phyloP scores from a whole-genome alignment of 768 basidiomycete species.

The Steccherinum ochraceum region DNA sequence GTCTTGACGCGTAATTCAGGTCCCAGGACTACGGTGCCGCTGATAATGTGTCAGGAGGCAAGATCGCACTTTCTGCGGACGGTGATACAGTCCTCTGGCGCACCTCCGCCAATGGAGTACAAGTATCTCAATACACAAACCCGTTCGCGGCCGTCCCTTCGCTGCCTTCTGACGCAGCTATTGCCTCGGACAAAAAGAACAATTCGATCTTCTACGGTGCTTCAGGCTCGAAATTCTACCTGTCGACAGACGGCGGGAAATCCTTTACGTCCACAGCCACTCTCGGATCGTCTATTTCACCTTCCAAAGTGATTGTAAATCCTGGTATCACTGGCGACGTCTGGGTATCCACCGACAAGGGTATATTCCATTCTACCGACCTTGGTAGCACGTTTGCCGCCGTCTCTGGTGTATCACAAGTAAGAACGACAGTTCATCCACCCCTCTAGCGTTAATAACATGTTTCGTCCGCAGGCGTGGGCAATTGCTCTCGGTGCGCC shows the following conservation, averaged over 20 bases:
- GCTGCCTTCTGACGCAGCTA: constrained; percentile 46
- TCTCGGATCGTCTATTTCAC: constrained; percentile 42
- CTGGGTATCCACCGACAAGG: constrained; percentile 57
- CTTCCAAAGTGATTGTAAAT: constrained; percentile 49
- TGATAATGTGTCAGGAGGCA: constrained; percentile 31
- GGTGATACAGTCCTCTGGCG: constrained; percentile 56
- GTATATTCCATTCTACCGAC: constrained; percentile 53
- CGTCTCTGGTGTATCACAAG: constrained; percentile 32
- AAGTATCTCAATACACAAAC: constrained; percentile 44
- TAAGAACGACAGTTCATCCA: background rate
- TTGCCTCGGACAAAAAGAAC: constrained; percentile 59
- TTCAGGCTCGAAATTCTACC: constrained; percentile 46
- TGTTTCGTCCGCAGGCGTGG: constrained; percentile 39
- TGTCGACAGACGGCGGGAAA: constrained; percentile 51
- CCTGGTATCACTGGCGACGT: constrained; percentile 50
- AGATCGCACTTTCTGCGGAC: constrained; percentile 40
- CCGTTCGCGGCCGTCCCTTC: constrained; percentile 43
- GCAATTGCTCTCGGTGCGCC: constrained; percentile 54
- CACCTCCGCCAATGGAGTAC: constrained; percentile 39
- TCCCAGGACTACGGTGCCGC: constrained; percentile 50
- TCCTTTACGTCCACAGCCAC: constrained; percentile 39
- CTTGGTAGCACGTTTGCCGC: constrained; percentile 43
- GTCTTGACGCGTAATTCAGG: constrained; percentile 20
- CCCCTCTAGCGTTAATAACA: background rate
- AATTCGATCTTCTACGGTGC: constrained; percentile 56